These are phyloP conservation scores for Thyridium curvatum DNA, from an alignment of 2,329 filamentous ascomycete genomes.

Conservation along the genomic window DNA sequence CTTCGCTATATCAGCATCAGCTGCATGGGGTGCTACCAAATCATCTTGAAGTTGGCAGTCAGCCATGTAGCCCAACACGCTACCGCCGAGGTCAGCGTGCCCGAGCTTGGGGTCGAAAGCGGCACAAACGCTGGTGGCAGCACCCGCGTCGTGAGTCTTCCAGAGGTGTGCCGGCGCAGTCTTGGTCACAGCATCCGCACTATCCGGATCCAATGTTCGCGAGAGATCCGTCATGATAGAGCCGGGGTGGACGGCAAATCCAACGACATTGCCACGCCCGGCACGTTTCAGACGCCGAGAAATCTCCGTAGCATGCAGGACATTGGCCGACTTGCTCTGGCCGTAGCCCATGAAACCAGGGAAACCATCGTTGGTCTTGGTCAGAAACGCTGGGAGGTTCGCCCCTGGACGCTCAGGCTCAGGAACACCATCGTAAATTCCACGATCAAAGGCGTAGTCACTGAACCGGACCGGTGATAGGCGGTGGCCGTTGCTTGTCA, in stretches of 20 bases:
- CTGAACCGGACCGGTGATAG: conserved; percentile 32
- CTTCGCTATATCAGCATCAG: conserved; percentile 27
- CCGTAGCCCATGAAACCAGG: conserved; percentile 33
- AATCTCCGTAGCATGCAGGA: conserved; percentile 30
- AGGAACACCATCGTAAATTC: conserved; percentile 23
- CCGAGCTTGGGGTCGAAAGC: conserved; percentile 30
- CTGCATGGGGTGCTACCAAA: conserved; percentile 19
- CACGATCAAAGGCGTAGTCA: conserved; percentile 31
- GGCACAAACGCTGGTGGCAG: conserved; percentile 32
- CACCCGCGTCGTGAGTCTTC: conserved; percentile 29
- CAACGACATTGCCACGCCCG: too few species aligned
- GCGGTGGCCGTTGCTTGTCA: conserved; percentile 30
- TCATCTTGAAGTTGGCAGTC: conserved; percentile 29
- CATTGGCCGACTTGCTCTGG: conserved; percentile 41
- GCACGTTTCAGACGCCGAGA: conserved; percentile 21
- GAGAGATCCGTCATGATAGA: conserved; percentile 18
- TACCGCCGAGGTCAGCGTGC: conserved; percentile 10
- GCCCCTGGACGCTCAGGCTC: conserved; percentile 10
- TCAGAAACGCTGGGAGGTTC: conserved; percentile 2
- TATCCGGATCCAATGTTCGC: conserved; percentile 14
- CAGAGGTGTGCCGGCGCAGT: conserved; percentile 20
- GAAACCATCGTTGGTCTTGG: conserved; percentile 11
- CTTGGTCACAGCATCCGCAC: conserved; percentile 14
- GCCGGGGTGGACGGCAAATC: conserved; percentile 28
- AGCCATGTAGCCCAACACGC: conserved; percentile 28